Evolutionary conservation across 176 grass and related monocot species (phyloP).

Genomic region (Stipa capillata): DNA sequence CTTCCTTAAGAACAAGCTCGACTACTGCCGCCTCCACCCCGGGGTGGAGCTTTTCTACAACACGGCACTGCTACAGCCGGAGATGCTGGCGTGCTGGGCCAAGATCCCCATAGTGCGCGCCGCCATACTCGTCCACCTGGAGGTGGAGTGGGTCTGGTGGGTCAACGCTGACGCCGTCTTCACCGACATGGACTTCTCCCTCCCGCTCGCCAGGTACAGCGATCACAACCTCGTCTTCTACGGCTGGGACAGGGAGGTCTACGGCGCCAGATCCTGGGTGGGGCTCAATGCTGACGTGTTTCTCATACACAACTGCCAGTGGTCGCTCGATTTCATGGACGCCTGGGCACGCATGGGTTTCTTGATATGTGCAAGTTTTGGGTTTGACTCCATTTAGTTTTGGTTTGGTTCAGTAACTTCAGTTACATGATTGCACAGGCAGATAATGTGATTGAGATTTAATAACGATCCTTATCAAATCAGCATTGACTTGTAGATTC

Average conservation of each 20-base stretch:
- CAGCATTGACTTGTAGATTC: too few species aligned
- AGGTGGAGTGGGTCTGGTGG: slow-evolving; percentile 83
- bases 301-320: slow-evolving; percentile 77
- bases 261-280: slow-evolving; percentile 36
- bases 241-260: slow-evolving; percentile 36
- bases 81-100: slow-evolving; percentile 55
- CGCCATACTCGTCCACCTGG: slow-evolving; percentile 70
- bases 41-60: slow-evolving; percentile 61
- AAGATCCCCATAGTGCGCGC: slow-evolving; percentile 60
- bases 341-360: slow-evolving; percentile 39
- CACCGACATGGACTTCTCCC: slow-evolving; percentile 90
- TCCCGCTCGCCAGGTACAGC: too few species aligned
- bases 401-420: too few species aligned
- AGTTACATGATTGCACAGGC: too few species aligned
- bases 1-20: slow-evolving; percentile 84
- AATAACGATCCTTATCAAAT: too few species aligned
- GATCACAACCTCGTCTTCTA: too few species aligned
- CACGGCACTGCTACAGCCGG: slow-evolving; percentile 28
- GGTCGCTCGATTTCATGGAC: slow-evolving; percentile 59
- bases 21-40: slow-evolving; percentile 78
- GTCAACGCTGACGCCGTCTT: slow-evolving; percentile 66
- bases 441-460: too few species aligned
- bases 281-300: slow-evolving; percentile 65
- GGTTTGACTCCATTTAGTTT: too few species aligned
- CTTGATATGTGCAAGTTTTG: too few species aligned